phyloP scores from a whole-genome alignment of 768 basidiomycete species.

The Mrakia blollopis region DNA sequence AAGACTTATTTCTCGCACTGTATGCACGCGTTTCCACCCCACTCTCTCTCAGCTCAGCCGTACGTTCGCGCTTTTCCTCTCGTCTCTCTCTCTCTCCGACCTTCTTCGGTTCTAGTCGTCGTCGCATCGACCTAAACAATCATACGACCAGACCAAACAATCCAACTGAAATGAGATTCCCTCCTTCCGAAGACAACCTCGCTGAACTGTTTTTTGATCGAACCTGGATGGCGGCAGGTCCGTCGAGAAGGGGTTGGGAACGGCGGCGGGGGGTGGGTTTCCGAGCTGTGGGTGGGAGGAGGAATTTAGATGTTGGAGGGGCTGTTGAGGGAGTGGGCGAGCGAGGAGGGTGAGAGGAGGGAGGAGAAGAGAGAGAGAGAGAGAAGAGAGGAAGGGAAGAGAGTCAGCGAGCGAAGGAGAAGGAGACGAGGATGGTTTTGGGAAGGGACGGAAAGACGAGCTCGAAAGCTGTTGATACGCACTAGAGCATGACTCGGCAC shows the following conservation, averaged over 20 bases:
- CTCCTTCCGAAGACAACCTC: background rate
- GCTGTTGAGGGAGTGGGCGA: constrained; percentile 3
- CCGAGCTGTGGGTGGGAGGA: background rate
- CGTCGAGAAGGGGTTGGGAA: constrained; percentile 10
- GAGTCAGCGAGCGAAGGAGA: background rate
- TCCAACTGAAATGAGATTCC: no score
- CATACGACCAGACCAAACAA: constrained; percentile 22
- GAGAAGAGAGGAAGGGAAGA: background rate
- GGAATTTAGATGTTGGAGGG: constrained; percentile 32
- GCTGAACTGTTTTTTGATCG: constrained; percentile 8
- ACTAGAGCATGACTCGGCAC: constrained; percentile 63
- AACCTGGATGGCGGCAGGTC: constrained; percentile 18
- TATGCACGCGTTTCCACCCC: background rate
- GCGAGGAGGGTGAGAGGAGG: background rate
- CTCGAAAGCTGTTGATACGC: background rate
- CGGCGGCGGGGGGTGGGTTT: background rate
- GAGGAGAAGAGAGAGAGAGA: background rate
- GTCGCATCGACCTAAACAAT: constrained; percentile 15
- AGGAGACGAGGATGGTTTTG: background rate
- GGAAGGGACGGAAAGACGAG: background rate
- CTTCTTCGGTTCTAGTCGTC: background rate
- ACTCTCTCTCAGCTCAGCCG: background rate
- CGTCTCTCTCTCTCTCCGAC: background rate
- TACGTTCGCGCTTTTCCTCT: background rate
- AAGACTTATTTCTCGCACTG: background rate